A percentile compares a stretch with the other conserved stretches of the same genome.
Conservation (phyloP, 2,329 filamentous ascomycete species). For the Pseudogymnoascus sp. region DNA sequence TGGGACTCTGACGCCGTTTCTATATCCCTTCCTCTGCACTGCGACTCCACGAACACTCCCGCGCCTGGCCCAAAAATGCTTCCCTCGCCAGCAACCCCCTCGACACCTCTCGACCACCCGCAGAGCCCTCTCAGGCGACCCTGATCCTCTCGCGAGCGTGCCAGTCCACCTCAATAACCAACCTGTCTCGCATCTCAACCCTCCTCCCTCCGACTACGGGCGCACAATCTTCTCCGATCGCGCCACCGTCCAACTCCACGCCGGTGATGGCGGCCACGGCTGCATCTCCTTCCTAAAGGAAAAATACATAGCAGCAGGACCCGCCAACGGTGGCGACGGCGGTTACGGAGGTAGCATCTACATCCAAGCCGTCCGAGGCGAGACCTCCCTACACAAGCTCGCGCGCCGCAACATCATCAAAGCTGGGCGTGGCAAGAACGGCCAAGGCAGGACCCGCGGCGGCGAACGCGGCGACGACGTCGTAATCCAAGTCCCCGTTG, state of each 20-base stretch:
- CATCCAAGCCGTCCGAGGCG: constrained; percentile 83
- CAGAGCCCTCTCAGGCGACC: background rate
- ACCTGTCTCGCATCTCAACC: constrained; percentile 58
- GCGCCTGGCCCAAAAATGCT: background rate
- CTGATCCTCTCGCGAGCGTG: background rate
- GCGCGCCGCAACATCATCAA: constrained; percentile 67
- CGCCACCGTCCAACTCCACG: constrained; percentile 67
- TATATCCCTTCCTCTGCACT: constrained; percentile 27
- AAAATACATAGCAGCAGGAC: constrained; percentile 80
- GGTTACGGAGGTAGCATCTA: constrained; percentile 88
- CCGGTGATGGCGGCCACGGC: constrained; percentile 78
- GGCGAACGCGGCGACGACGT: constrained; percentile 81
- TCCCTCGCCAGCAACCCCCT: background rate
- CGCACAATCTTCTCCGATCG: constrained; percentile 80
- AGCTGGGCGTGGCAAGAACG: constrained; percentile 68
- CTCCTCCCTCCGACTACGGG: constrained; percentile 75
- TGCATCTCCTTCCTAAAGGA: constrained; percentile 93
- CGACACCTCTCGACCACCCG: background rate
- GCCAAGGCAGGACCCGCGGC: constrained; percentile 63
- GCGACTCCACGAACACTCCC: background rate
- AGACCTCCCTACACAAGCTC: constrained; percentile 90
- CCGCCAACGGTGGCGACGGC: constrained; percentile 90
- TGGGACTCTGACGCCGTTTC: constrained; percentile 28
- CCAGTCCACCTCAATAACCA: constrained; percentile 10
- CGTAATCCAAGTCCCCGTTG: constrained; percentile 82